Percentiles rank a stretch among this genome's conserved stretches.
Conservation (phyloP, 805 yeast genomes). For the Metschnikowia peoriensis region DNA sequence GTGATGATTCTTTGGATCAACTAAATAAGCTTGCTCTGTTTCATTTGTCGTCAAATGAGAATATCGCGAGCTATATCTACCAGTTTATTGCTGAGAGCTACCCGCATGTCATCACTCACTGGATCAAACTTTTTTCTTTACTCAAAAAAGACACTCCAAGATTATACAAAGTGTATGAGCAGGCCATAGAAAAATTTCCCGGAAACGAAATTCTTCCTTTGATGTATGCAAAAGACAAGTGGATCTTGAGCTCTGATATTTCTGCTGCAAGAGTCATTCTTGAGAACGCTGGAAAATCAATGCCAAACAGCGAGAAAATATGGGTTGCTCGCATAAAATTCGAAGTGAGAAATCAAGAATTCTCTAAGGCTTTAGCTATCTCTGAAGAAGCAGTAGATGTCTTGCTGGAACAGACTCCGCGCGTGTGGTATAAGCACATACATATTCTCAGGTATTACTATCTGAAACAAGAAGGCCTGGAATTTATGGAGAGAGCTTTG, state of each 20-base stretch:
- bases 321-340: constrained; percentile 75
- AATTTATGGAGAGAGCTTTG: constrained; percentile 16
- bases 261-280: constrained; percentile 55
- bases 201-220: constrained; percentile 51
- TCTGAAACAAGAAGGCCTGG: constrained; percentile 16
- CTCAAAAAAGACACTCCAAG: constrained; percentile 21
- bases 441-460: constrained; percentile 45
- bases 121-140: constrained; percentile 47
- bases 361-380: constrained; percentile 29
- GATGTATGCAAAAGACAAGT: constrained; percentile 71
- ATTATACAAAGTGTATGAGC: constrained; percentile 44
- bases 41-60: constrained; percentile 29
- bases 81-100: constrained; percentile 43
- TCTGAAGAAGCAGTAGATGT: constrained; percentile 23
- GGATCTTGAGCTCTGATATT: constrained; percentile 49
- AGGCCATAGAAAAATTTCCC: constrained; percentile 52
- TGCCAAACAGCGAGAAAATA: constrained; percentile 51
- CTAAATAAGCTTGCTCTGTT: constrained; percentile 3
- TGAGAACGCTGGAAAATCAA: constrained; percentile 40
- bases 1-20: constrained; percentile 15
- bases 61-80: constrained; percentile 43
- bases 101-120: constrained; percentile 47
- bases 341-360: constrained; percentile 44
- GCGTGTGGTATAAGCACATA: constrained; percentile 63
- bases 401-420: constrained; percentile 28